A percentile compares a stretch with the other conserved stretches of the same genome.
phyloP scores from a whole-genome alignment of 176 grass and related monocot genomes.

The Avena atlantica region DNA sequence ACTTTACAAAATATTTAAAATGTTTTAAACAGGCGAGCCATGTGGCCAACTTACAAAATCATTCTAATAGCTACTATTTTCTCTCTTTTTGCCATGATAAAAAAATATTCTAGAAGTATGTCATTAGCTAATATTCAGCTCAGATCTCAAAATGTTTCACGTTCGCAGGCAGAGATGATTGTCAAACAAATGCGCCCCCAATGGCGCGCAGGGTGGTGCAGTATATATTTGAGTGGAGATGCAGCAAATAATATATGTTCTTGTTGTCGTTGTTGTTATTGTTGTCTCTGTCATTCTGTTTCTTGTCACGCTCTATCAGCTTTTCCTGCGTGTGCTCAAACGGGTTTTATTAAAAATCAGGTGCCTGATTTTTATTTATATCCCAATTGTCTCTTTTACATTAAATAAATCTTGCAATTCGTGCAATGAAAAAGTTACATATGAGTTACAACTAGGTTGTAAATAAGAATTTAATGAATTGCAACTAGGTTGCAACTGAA shows the following conservation, averaged over 20 bases:
- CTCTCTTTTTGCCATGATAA: neutral
- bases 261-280: too few relatives aligned
- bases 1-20: neutral
- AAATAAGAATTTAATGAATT: too few relatives aligned
- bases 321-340: neutral
- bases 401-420: too few relatives aligned
- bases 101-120: neutral
- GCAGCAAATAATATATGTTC: neutral
- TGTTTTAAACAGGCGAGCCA: neutral
- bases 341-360: too few relatives aligned
- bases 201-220: too few relatives aligned
- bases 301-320: neutral
- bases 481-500: too few relatives aligned
- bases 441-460: too few relatives aligned
- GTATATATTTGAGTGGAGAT: neutral
- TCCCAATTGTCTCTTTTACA: too few relatives aligned
- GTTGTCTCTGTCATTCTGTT: neutral
- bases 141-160: neutral
- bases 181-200: too few relatives aligned
- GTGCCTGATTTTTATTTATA: too few relatives aligned
- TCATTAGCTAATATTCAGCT: neutral
- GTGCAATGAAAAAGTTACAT: too few relatives aligned
- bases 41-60: neutral
- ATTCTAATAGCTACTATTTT: neutral
- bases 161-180: neutral